Base-by-base conservation (phyloP, 2,329 filamentous ascomycete genomes). In the Ophiocordyceps camponoti-rufipedis region DNA sequence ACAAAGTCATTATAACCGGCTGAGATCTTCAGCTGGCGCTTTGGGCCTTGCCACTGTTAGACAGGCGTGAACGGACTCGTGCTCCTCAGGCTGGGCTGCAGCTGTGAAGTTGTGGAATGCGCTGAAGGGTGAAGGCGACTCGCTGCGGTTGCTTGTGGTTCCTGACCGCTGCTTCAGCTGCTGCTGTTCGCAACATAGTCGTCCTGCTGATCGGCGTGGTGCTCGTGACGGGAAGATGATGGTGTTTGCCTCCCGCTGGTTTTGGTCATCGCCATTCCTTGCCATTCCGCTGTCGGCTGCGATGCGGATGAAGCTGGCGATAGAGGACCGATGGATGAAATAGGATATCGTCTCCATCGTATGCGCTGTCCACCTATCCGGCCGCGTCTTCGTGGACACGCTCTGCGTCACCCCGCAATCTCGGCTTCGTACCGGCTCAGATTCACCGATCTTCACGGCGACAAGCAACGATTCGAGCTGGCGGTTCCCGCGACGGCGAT, bases 241-340 rank as follows among this genome's bases (percentile, higher is more conserved):
- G 33, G 33, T 6, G 16, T 41, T 61, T 54, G 50, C 58, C 1
- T 42, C 52, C 1, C 52, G 56, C 1, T 55, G 59, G 28, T 53
- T 72, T 9, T 67, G 70, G 70, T 72, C 0, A 84, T 87, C 1
- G 85, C 88, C 11, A 1, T 94, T 94, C 55, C 70, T 94, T 1
- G 86, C 83, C 0, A 88, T 94, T 18, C 87, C 87, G 0, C 71
- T 94, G 0, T 85, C 69, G 1, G 85, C 83, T 0, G 86, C 87
- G 0, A 69, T 93, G 29, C n/a, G 87, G 3, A 91, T 85, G 3
- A 61, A 55, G 0, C 40, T 78, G 1, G 58, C 72, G 4, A 74
- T 78, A 3, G 59, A 69, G 23, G 23, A 23, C 23, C 3, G 23
- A 23, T 23, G 23, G 1, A n/a, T n/a, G n/a, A 61, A 64, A 1